phyloP scores from a whole-genome alignment of 441 rosid genomes.

The Metrosideros polymorpha region DNA sequence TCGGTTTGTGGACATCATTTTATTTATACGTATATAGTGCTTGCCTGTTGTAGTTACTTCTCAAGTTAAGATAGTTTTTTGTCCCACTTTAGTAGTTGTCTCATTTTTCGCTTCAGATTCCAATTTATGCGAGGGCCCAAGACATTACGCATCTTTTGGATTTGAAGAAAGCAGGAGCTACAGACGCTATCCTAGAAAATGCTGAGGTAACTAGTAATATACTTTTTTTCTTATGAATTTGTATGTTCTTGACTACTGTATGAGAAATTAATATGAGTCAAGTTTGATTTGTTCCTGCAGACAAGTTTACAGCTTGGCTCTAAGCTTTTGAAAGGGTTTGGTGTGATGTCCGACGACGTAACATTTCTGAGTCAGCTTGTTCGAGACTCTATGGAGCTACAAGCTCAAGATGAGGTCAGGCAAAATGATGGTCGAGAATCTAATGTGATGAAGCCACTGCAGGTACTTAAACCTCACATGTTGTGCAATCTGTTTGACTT shows the following conservation, averaged over 20 bases:
- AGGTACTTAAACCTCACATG: conserved; percentile 18
- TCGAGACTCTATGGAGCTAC: conserved; percentile 80
- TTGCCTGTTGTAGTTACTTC: neutral
- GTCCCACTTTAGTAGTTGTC: neutral
- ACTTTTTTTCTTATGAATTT: neutral
- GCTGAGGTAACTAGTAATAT: conserved; percentile 50
- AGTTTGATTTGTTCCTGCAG: conserved; percentile 29
- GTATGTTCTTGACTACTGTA: neutral
- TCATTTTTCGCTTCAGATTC: conserved; percentile 34
- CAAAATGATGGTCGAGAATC: conserved; percentile 27
- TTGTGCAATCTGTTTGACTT: neutral
- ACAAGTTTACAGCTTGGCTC: conserved; percentile 93
- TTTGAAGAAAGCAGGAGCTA: conserved; percentile 83
- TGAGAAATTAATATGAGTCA: neutral
- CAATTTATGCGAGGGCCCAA: conserved; percentile 88
- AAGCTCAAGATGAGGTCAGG: conserved; percentile 52
- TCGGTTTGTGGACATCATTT: neutral
- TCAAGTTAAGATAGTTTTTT: neutral
- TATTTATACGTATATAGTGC: neutral
- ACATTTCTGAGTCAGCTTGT: conserved; percentile 63
- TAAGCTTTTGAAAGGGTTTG: conserved; percentile 82
- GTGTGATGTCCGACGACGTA: conserved; percentile 97
- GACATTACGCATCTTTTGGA: conserved; percentile 80
- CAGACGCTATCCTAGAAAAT: conserved; percentile 84
- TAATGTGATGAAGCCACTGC: conserved; percentile 42